A percentile compares a stretch with the other conserved stretches of the same genome.
Conservation (phyloP, 441 rosid genomes). For the Eruca vesicaria region DNA sequence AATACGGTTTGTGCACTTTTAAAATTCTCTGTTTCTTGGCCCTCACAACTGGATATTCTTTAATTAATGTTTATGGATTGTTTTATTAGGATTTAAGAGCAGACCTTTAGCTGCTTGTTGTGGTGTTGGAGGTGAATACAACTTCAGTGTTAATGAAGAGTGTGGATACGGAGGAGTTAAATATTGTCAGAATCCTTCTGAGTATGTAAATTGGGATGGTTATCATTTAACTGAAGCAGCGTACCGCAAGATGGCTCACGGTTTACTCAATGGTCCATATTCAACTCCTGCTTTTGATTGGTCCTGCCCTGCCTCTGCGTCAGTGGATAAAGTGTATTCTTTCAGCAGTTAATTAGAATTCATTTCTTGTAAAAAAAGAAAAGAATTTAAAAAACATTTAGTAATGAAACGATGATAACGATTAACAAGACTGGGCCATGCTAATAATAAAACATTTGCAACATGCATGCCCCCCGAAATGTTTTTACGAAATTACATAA, state of each 20-base stretch:
- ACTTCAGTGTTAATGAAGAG: conserved; percentile 16
- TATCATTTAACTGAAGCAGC: conserved; percentile 30
- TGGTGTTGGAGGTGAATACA: conserved; percentile 31
- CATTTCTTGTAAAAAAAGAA: neutral
- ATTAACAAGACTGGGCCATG: too few relatives aligned
- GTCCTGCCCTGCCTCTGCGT: conserved; percentile 9
- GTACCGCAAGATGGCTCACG: conserved; percentile 16
- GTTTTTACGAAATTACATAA: too few relatives aligned
- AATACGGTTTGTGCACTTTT: conserved; percentile 11
- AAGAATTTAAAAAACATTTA: neutral
- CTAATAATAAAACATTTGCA: too few relatives aligned
- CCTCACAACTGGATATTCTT: neutral
- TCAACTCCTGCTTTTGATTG: conserved; percentile 27
- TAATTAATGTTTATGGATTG: neutral
- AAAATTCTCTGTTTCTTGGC: neutral
- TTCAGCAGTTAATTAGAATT: neutral
- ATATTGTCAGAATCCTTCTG: conserved; percentile 20
- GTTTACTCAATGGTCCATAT: conserved; percentile 24
- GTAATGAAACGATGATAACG: neutral
- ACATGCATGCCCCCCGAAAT: too few relatives aligned
- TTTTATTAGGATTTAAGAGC: neutral
- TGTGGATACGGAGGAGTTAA: conserved; percentile 22
- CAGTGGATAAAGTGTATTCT: neutral
- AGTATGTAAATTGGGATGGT: conserved; percentile 36
- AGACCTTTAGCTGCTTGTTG: conserved; percentile 26